Evolutionary conservation across 352 stramenopile genomes (phyloP).

Genomic region (Lagenidium sp.): DNA sequence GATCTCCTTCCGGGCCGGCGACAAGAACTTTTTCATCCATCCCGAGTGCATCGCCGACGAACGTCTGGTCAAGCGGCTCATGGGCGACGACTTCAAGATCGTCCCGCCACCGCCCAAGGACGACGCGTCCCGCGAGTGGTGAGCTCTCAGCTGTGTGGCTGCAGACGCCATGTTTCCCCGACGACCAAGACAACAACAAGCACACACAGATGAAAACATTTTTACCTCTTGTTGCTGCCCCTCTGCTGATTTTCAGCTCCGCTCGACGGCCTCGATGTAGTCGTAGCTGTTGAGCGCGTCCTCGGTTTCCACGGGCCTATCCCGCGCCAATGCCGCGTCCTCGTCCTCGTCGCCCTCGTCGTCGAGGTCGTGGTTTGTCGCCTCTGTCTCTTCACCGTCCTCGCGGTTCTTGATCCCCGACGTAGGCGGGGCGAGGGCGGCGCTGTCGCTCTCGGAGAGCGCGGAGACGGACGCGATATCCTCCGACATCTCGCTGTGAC

Average conservation of each 20-base stretch:
- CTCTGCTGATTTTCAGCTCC: conserved; percentile 30
- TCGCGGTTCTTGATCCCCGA: too few relatives aligned
- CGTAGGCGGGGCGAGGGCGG: conserved; percentile 1
- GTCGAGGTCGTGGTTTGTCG: too few relatives aligned
- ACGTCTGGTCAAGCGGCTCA: conserved; percentile 46
- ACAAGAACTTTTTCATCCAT: conserved; percentile 72
- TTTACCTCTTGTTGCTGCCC: too few relatives aligned
- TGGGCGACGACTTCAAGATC: conserved; percentile 26
- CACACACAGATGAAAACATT: too few relatives aligned
- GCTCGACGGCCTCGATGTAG: conserved; percentile 72
- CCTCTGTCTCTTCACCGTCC: too few relatives aligned
- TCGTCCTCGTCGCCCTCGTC: too few relatives aligned
- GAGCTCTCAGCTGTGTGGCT: not conserved
- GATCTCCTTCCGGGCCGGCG: conserved; percentile 67
- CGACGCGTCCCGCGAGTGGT: conserved; percentile 3
- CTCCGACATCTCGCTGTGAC: conserved; percentile 49
- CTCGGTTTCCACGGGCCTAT: conserved; percentile 43
- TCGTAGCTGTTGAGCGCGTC: conserved; percentile 77
- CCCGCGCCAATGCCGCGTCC: conserved; percentile 10
- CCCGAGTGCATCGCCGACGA: conserved; percentile 58
- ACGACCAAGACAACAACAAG: too few relatives aligned
- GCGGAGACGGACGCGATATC: conserved; percentile 46
- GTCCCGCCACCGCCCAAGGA: conserved; percentile 7
- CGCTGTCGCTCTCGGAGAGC: conserved; percentile 38
- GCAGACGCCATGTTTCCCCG: too few relatives aligned